Evolutionary conservation across 2,329 filamentous ascomycete genomes (phyloP).

Genomic region (Colletotrichum australisinense): DNA sequence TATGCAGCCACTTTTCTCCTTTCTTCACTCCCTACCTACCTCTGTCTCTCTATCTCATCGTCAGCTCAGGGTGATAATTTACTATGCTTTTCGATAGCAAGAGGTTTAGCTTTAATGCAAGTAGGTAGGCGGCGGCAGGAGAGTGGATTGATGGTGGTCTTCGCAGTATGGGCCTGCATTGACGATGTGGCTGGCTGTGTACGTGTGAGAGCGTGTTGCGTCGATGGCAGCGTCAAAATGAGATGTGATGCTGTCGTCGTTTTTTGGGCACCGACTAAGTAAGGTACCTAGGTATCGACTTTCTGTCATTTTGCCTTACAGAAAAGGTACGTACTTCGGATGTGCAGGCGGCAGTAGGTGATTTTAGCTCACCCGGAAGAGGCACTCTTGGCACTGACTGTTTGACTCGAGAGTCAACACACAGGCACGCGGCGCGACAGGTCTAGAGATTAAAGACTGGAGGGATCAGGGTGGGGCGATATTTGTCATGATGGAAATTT

Average conservation of each 20-base stretch:
- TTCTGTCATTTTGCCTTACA: not conserved
- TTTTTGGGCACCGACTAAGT: not conserved
- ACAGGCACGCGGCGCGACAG: too few species aligned
- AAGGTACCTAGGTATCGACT: not conserved
- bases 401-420: not conserved
- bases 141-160: not conserved
- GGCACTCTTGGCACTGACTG: not conserved
- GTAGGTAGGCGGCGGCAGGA: not conserved
- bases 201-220: not conserved
- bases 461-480: not conserved
- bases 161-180: not conserved
- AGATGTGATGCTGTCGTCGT: not conserved
- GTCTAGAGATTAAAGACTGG: not conserved
- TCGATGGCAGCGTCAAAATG: not conserved
- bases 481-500: conserved; percentile 25
- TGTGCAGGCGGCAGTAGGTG: not conserved
- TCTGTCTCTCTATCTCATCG: not conserved
- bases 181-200: not conserved
- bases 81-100: not conserved
- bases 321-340: not conserved
- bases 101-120: not conserved
- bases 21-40: not conserved
- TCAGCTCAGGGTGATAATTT: not conserved
- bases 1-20: not conserved
- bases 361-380: not conserved